These are phyloP conservation scores for Talaromyces sp. DNA, from an alignment of 2,329 filamentous ascomycete species.

Conservation along the genomic window DNA sequence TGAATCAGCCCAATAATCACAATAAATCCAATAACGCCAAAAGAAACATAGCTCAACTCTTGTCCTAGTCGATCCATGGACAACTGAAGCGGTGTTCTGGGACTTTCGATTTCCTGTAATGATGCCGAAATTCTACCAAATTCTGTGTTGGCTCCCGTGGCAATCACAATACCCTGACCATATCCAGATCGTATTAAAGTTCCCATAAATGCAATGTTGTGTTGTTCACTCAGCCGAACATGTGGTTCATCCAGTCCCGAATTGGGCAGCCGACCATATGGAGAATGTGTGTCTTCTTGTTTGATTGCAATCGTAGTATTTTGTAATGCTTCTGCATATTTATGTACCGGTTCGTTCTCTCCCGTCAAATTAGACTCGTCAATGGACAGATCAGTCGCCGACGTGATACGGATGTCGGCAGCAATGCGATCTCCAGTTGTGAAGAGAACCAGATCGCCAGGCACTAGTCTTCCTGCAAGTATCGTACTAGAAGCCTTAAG, in stretches of 20 bases:
- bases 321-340: slow-evolving; percentile 61
- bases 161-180: slow-evolving; percentile 94
- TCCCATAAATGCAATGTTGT: slow-evolving; percentile 97
- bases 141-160: slow-evolving; percentile 86
- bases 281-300: slow-evolving; percentile 42
- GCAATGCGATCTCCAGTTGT: slow-evolving; percentile 95
- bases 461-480: slow-evolving; percentile 79
- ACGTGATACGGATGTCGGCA: slow-evolving; percentile 89
- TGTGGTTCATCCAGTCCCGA: slow-evolving; percentile 58
- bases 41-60: slow-evolving; percentile 94
- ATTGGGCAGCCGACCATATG: slow-evolving; percentile 55
- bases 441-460: slow-evolving; percentile 88
- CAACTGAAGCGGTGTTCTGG: slow-evolving; percentile 84
- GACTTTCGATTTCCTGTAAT: slow-evolving; percentile 90
- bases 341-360: slow-evolving; percentile 86
- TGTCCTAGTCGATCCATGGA: slow-evolving; percentile 98
- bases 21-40: slow-evolving; percentile 88
- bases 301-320: slow-evolving; percentile 18
- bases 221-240: slow-evolving; percentile 65
- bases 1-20: slow-evolving; percentile 85
- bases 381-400: slow-evolving; percentile 82
- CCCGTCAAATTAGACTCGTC: slow-evolving; percentile 96
- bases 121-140: slow-evolving; percentile 96
- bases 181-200: slow-evolving; percentile 92
- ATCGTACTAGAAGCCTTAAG: slow-evolving; percentile 79